Evolutionary conservation across 2,329 filamentous ascomycete species (phyloP).

Genomic region (Magnaporthiopsis poae): DNA sequence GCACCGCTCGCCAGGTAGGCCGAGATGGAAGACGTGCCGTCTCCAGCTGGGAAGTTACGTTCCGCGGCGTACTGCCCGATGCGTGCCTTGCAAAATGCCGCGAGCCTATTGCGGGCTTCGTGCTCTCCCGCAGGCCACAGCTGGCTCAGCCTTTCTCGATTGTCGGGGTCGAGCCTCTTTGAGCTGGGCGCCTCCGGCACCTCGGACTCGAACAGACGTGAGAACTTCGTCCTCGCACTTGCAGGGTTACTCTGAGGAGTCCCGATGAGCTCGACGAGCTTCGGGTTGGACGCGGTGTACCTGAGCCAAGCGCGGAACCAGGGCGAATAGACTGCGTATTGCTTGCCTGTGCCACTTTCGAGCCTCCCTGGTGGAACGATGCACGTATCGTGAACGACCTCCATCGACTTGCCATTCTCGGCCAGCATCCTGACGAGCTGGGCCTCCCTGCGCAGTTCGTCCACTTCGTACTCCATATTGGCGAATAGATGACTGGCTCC

Average conservation of each 20-base stretch:
- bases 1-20: conserved; percentile 61
- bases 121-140: conserved; percentile 59
- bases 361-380: conserved; percentile 67
- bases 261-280: conserved; percentile 54
- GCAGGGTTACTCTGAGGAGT: conserved; percentile 46
- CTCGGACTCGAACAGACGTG: conserved; percentile 45
- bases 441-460: conserved; percentile 72
- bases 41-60: conserved; percentile 56
- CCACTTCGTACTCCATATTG: conserved; percentile 86
- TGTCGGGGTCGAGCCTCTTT: conserved; percentile 51
- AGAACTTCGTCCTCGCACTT: conserved; percentile 32
- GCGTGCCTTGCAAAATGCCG: conserved; percentile 57
- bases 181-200: conserved; percentile 54
- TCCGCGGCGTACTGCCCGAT: conserved; percentile 51
- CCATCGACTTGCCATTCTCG: conserved; percentile 55
- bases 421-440: conserved; percentile 51
- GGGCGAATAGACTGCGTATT: conserved; percentile 75
- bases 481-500: conserved; percentile 64
- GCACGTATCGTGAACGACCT: conserved; percentile 71
- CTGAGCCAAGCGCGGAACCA: conserved; percentile 73
- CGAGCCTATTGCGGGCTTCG: conserved; percentile 54
- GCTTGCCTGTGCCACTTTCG: conserved; percentile 57
- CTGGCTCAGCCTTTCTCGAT: conserved; percentile 44
- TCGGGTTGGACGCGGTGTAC: conserved; percentile 59
- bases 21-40: conserved; percentile 59